These are phyloP conservation scores for Pythium aquatile DNA, from an alignment of 352 stramenopile species.

Conservation along the genomic window DNA sequence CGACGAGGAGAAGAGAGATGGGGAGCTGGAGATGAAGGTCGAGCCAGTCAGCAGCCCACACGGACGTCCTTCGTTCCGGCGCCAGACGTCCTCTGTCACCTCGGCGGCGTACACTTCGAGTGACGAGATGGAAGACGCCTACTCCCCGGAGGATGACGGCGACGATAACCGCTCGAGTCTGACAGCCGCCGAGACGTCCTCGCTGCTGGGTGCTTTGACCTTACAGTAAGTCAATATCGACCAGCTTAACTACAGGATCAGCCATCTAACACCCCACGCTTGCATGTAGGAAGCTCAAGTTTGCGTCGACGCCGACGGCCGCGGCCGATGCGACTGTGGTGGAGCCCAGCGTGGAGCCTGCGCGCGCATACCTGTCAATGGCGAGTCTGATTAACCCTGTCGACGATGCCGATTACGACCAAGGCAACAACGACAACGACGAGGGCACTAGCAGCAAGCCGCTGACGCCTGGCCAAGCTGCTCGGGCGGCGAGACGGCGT, in stretches of 20 bases:
- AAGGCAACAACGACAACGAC: conserved; percentile 10
- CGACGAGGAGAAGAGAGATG: conserved; percentile 16
- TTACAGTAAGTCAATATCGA: conserved; percentile 23
- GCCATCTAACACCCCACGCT: neutral
- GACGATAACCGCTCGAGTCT: conserved; percentile 5
- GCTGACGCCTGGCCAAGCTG: conserved; percentile 13
- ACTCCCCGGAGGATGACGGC: conserved; percentile 15
- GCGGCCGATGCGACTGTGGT: neutral
- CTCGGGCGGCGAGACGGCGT: conserved; percentile 18
- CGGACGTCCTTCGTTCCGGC: conserved; percentile 1
- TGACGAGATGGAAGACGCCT: conserved; percentile 23
- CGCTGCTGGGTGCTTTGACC: conserved; percentile 23
- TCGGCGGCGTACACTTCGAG: conserved; percentile 13
- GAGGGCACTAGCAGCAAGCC: conserved; percentile 9
- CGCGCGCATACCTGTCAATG: conserved; percentile 21
- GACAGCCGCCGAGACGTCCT: conserved; percentile 17
- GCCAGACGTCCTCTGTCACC: conserved; percentile 16
- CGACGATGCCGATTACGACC: conserved; percentile 1
- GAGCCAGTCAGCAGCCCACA: conserved; percentile 9
- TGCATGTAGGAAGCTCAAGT: conserved; percentile 18
- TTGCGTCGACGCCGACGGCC: conserved; percentile 3
- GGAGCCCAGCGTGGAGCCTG: neutral
- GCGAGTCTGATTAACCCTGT: conserved; percentile 21
- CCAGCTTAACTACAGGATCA: neutral
- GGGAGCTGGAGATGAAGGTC: conserved; percentile 14